Base-by-base conservation (phyloP, 768 basidiomycete genomes). In the Amanita polypyramis region DNA sequence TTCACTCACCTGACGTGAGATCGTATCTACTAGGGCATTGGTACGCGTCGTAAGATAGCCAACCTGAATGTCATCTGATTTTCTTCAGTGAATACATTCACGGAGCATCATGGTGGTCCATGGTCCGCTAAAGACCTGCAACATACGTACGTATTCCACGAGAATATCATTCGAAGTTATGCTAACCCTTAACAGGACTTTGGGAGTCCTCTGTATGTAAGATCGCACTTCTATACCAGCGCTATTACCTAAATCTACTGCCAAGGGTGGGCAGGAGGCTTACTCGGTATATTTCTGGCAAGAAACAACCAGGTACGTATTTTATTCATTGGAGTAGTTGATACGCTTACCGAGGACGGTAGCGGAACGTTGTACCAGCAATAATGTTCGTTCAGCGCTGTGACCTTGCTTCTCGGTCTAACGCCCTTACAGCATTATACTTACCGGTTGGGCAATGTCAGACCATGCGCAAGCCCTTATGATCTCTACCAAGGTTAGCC, bases 111-210 rank as follows among this genome's bases (percentile, higher is more conserved):
- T 42, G 87, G 88, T 6, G 73, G 72, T 15, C 61, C 56, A 0
- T 95, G 93, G 93, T 85, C 80, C 2, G 84, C 83, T 45, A 93
- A 95, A 62, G 93, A 95, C 62, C 86, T 93, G 87, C 91, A 94
- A 57, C 92, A 95, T 62, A 91, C 89, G 80, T 89, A 58, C 53
- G 85, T 71, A 20, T 51, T 46, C 15, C 6, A n/a, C 45, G 14
- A 25, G n/a, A 32, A 23, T 53, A 21, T 43, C 9, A 8, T 43
- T 9, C n/a, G 3, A 36, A 32, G 10, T 6, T n/a, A 14, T 23
- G 32, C 32, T 47, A 11, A 45, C 23, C 1, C 9, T n/a, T 45
- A 50, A 2, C 47, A 88, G 85, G 2, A 77, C 85, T 43, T 66
- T 91, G 6, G 85, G 85, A 25, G 72, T 88, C 19, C 67, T 88